These are phyloP conservation scores for Plantago ovata DNA, from an alignment of 257 asterid genomes.

Conservation along the genomic window DNA sequence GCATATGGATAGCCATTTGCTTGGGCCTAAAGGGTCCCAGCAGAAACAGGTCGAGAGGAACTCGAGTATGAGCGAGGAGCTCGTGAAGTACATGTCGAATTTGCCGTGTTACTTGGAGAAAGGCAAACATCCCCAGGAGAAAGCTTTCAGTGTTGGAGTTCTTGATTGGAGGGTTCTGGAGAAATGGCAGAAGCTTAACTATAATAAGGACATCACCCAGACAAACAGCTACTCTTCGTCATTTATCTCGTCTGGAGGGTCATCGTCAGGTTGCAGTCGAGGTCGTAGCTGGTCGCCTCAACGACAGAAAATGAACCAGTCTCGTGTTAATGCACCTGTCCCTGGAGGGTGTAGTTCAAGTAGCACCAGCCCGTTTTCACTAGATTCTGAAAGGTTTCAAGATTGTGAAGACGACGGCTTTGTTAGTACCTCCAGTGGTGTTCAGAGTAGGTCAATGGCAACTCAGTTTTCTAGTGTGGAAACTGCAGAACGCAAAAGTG, in stretches of 20 bases:
- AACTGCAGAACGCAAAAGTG: slow-evolving; percentile 19
- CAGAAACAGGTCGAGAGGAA: slow-evolving; percentile 33
- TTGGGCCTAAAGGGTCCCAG: slow-evolving; percentile 27
- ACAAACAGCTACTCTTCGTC: slow-evolving; percentile 32
- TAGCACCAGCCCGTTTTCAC: slow-evolving; percentile 22
- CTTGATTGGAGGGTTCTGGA: slow-evolving; percentile 71
- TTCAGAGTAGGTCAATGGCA: slow-evolving; percentile 22
- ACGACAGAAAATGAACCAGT: slow-evolving; percentile 17
- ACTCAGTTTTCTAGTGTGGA: slow-evolving; percentile 27
- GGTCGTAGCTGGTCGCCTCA: slow-evolving; percentile 21
- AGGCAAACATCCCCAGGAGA: slow-evolving; percentile 48
- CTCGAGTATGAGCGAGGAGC: slow-evolving; percentile 42
- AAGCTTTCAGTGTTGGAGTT: slow-evolving; percentile 65
- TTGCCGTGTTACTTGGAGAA: slow-evolving; percentile 64
- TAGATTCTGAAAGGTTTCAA: slow-evolving; percentile 24
- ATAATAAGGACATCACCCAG: slow-evolving; percentile 15
- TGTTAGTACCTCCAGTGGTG: slow-evolving; percentile 20
- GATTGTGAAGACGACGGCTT: slow-evolving; percentile 23
- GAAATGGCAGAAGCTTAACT: slow-evolving; percentile 52
- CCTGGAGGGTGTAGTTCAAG: slow-evolving; percentile 3
- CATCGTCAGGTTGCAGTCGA: slow-evolving; percentile 37
- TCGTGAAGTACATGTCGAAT: slow-evolving; percentile 80
- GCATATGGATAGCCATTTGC: slow-evolving; percentile 12
- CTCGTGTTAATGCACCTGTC: too few species aligned
- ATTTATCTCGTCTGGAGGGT: slow-evolving; percentile 31